A percentile compares a stretch with the other conserved stretches of the same genome.
Conservation (phyloP, 306 rosid species). For the Begonia loranthoides region DNA sequence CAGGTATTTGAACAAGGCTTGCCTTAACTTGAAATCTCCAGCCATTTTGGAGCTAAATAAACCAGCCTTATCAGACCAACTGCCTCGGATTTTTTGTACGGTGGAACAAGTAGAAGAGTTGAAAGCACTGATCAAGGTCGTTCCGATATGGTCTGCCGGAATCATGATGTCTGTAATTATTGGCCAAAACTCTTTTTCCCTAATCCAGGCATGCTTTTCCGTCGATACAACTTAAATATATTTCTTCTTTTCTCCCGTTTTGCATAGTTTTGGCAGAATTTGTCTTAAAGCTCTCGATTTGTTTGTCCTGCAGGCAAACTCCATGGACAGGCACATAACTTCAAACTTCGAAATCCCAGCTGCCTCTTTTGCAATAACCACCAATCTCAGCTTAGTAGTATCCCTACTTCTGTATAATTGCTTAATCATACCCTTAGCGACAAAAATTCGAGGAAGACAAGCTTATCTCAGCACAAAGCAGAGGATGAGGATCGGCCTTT, state of each 20-base stretch:
- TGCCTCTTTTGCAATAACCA: slow-evolving; percentile 5
- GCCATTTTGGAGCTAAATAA: not conserved
- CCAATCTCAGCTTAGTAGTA: not conserved
- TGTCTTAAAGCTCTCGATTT: too few species aligned
- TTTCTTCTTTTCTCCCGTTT: too few species aligned
- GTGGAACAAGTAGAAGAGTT: slow-evolving; percentile 23
- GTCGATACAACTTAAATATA: too few species aligned
- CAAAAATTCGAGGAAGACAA: slow-evolving; percentile 6
- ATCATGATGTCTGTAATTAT: not conserved
- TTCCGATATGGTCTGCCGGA: slow-evolving; percentile 13
- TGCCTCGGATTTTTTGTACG: slow-evolving; percentile 33
- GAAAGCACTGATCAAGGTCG: slow-evolving; percentile 3
- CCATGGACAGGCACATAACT: slow-evolving; percentile 20
- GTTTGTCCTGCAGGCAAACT: too few species aligned
- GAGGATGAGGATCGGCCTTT: slow-evolving; percentile 22
- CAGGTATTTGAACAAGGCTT: slow-evolving; percentile 36
- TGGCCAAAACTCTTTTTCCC: too few species aligned
- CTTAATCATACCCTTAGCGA: slow-evolving; percentile 12
- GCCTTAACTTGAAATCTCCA: slow-evolving; percentile 8
- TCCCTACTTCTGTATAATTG: slow-evolving; percentile 12
- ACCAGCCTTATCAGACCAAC: slow-evolving; percentile 16
- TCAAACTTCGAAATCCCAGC: slow-evolving; percentile 13
- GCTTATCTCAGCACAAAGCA: slow-evolving; percentile 9
- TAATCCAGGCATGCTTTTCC: too few species aligned
- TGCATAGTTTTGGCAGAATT: too few species aligned